These are phyloP conservation scores for Aspergillus heteromorphus DNA, from an alignment of 495 filamentous ascomycete genomes.

Conservation along the genomic window DNA sequence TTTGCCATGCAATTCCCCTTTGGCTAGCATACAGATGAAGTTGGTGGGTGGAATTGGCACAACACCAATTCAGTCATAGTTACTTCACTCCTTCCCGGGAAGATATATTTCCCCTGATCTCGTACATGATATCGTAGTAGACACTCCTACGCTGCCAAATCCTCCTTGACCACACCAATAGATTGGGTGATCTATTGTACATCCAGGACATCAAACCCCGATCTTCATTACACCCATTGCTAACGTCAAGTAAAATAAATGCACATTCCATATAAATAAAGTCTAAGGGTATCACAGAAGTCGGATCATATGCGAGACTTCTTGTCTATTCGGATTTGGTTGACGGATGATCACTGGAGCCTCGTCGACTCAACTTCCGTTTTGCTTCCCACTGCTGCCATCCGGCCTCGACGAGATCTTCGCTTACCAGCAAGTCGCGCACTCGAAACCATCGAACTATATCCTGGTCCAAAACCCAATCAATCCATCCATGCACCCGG, in stretches of 20 bases:
- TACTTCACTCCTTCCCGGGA: too few relatives aligned
- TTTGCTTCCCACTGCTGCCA: constrained; percentile 85
- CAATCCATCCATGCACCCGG: constrained; percentile 57
- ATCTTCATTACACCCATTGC: neutral
- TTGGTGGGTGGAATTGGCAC: too few relatives aligned
- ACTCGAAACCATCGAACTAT: constrained; percentile 61
- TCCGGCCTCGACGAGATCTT: constrained; percentile 85
- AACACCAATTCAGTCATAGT: too few relatives aligned
- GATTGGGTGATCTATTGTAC: too few relatives aligned
- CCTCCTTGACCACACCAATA: too few relatives aligned
- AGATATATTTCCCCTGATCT: too few relatives aligned
- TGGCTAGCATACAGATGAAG: too few relatives aligned
- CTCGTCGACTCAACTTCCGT: constrained; percentile 32
- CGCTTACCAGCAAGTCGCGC: constrained; percentile 80
- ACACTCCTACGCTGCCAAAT: too few relatives aligned
- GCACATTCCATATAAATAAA: neutral
- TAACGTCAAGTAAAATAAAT: neutral
- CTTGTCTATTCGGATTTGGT: constrained; percentile 29
- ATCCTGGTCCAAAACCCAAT: constrained; percentile 66
- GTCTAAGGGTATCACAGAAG: constrained; percentile 3
- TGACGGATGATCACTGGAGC: constrained; percentile 14
- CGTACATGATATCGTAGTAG: too few relatives aligned
- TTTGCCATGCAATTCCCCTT: too few relatives aligned
- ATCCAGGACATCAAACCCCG: too few relatives aligned
- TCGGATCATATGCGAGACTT: constrained; percentile 4